Base-by-base conservation (phyloP, 139 green algal species). In the Zygnema cylindricum region DNA sequence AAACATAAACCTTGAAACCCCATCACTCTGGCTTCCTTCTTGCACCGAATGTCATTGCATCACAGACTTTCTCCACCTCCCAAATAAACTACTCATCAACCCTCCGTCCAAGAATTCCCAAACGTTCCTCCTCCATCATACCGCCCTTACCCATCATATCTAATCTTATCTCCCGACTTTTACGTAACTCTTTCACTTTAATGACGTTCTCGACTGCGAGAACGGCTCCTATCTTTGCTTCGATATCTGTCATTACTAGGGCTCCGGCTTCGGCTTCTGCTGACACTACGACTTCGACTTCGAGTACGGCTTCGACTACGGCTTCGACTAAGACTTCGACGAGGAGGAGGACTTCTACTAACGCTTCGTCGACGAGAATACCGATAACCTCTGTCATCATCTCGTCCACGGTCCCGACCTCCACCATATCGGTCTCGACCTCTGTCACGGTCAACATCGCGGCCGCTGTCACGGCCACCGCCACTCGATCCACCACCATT, bases 311-410 rank as follows among this genome's bases (percentile, higher is more conserved):
- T 81, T 39, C 43, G 81, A 69, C 81, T 86, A 54, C 81, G 81
- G 81, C 78, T 85, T 55, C 36, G 35, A 41, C 78, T 43, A 35
- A n/a, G 39, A 1, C 82, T 43, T n/a, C 42, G 22, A 35, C 40
- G 82, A 2, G 55, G 41, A 23, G 82, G 82, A 23, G 82, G 82
- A 55, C 83, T 88, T 43, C 83, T 73, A 39, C 83, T 88, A 69
- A 30, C 23, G 69, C 83, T 84, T 36, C 69, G 83, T 32, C 69
- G 79, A n/a, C 83, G 73, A 21, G 73, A 76, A 38, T 87, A 71
- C 82, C 63, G 49, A 69, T 36, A 25, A 39, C 39, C 36, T 39
- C n/a, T 69, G 30, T 57, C 54, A 86, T 57, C 41, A n/a, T 57
- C 36, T 43, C 2, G 23, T 49, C 54, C 78, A 7, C 40, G 36